Evolutionary conservation across 768 basidiomycete genomes (phyloP).

Genomic region (Trametes gibbosa): DNA sequence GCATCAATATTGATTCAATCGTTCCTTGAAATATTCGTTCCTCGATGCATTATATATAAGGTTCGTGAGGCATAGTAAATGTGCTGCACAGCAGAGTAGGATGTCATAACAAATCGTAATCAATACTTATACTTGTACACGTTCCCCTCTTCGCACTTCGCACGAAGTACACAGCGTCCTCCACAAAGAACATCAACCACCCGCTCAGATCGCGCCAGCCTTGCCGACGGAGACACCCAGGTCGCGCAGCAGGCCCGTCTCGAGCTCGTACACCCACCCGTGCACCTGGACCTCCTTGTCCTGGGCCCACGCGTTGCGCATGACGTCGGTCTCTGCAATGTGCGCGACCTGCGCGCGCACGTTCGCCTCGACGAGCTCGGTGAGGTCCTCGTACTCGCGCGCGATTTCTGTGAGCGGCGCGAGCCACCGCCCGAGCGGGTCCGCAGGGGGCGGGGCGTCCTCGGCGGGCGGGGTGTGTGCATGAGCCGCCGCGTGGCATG

Average conservation of each 20-base stretch:
- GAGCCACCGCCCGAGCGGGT: slow-evolving; percentile 66
- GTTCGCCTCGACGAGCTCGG: slow-evolving; percentile 53
- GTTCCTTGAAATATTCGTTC: too few species aligned
- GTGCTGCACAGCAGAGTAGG: too few species aligned
- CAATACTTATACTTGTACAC: background rate
- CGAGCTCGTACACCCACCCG: slow-evolving; percentile 68
- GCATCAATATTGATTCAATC: too few species aligned
- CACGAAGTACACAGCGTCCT: too few species aligned
- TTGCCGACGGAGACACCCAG: slow-evolving; percentile 40
- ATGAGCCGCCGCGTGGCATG: slow-evolving; percentile 49
- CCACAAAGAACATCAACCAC: too few species aligned
- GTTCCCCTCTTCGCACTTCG: background rate
- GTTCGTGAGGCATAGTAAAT: too few species aligned
- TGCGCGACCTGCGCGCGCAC: slow-evolving; percentile 34
- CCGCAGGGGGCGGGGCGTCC: slow-evolving; percentile 19
- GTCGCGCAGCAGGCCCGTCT: slow-evolving; percentile 56
- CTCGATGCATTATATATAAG: too few species aligned
- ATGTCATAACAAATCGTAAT: too few species aligned
- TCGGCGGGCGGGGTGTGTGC: slow-evolving; percentile 28
- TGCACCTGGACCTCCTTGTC: slow-evolving; percentile 31
- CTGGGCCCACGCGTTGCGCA: slow-evolving; percentile 28
- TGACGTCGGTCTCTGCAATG: slow-evolving; percentile 21
- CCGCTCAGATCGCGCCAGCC: slow-evolving; percentile 1
- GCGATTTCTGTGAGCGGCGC: slow-evolving; percentile 60
- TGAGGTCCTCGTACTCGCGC: slow-evolving; percentile 2